Base-by-base conservation (phyloP, 345 rosid genomes). In the Eucalyptus camaldulensis region DNA sequence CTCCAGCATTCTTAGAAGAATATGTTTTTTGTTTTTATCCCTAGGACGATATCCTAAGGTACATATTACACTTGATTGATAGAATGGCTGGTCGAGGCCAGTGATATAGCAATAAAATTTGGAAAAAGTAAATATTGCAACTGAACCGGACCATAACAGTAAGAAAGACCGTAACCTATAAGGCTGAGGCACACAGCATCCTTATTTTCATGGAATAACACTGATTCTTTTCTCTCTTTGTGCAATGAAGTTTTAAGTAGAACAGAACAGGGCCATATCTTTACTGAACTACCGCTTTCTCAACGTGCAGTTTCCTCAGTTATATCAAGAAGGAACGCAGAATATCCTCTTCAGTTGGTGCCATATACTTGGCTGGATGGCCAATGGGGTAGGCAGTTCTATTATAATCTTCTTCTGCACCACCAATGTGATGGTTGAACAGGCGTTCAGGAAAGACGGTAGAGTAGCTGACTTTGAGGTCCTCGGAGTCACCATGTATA, bases 331-430 rank as follows among this genome's bases (percentile, higher is more conserved):
- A 92, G 99, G 98, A 44, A 94, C 93, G 4, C 95, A 94, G 31
- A 95, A 96, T 89, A 37, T 96, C 90, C 97, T 96, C 92, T 97
- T 97, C 95, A 94, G 90, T 91, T 97, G 99, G 99, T 91, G 90
- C 58, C 96, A 93, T 6, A 95, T 96, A 87, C 93, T 97, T 5
- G 97, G 98, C 37, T 97, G 99, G 99, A 96, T 97, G 98, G 93
- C 89, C 45, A 97, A 96, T 31, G 99, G 98, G 43, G 91, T 96
- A 37, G 93, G 96, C 65, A 94, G 95, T 90, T 95, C 99, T 76
- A 91, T 96, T 86, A 96, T 96, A 88, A 94, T 96, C 67, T 97
- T 94, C 95, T 95, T 96, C 94, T 93, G 97, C 88, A 92, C 97
- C 56, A 90, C 92, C 88, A 94, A 94, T 86, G 91, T 94, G 85